Percentiles rank a stretch among this genome's conserved stretches.
Conservation (phyloP, 257 asterid species). For the Gardenia jasminoides region DNA sequence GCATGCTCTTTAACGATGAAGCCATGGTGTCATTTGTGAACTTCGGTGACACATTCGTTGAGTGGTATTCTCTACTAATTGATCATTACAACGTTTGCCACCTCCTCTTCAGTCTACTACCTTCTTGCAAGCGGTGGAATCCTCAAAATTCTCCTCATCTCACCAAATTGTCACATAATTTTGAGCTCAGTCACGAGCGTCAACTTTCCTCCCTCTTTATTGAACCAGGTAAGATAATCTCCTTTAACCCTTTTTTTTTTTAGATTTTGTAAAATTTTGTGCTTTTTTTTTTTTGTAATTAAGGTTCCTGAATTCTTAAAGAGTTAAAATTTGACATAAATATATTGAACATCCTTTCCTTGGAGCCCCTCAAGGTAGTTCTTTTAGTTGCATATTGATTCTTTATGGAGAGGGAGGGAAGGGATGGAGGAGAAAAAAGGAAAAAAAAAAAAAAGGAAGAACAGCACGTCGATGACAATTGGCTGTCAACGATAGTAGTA, state of each 20-base stretch:
- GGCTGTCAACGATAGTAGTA: no score
- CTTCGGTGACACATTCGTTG: constrained; percentile 84
- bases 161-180: constrained; percentile 42
- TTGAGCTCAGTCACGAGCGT: constrained; percentile 74
- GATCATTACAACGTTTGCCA: constrained; percentile 98
- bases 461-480: no score
- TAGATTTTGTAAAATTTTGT: no score
- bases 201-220: constrained; percentile 57
- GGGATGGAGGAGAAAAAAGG: no score
- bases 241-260: not conserved
- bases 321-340: not conserved
- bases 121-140: constrained; percentile 56
- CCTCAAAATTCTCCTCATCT: constrained; percentile 23
- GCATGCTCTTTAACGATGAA: constrained; percentile 86
- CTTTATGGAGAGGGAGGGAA: no score
- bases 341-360: not conserved
- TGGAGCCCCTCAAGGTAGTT: not conserved
- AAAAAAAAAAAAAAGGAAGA: no score
- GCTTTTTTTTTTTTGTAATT: not conserved
- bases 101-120: constrained; percentile 80
- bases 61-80: constrained; percentile 85
- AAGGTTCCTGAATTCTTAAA: not conserved
- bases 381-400: not conserved
- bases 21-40: constrained; percentile 75
- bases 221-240: constrained; percentile 47